Evolutionary conservation across 2,329 filamentous ascomycete genomes (phyloP).

Genomic region (Fusarium dlaminii): DNA sequence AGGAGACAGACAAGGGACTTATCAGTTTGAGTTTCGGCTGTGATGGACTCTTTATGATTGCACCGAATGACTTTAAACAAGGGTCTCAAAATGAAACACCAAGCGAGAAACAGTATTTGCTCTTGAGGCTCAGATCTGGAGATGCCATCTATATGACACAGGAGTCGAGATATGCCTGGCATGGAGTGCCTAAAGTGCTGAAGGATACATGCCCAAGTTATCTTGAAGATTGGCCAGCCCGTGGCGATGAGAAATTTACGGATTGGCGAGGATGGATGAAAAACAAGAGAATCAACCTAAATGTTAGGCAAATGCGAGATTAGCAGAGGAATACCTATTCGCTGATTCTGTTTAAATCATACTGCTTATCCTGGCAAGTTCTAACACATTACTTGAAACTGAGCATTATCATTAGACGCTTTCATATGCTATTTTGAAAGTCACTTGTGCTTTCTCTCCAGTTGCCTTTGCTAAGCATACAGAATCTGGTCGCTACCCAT

Average conservation of each 20-base stretch:
- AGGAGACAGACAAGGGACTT: slow-evolving; percentile 79
- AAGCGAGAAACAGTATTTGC: slow-evolving; percentile 59
- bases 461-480: neutral
- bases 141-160: slow-evolving; percentile 92
- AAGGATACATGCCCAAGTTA: slow-evolving; percentile 80
- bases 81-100: slow-evolving; percentile 28
- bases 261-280: slow-evolving; percentile 89
- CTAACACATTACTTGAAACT: neutral
- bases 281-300: slow-evolving; percentile 88
- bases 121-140: slow-evolving; percentile 79
- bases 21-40: slow-evolving; percentile 91
- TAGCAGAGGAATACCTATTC: slow-evolving; percentile 33
- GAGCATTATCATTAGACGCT: neutral
- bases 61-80: slow-evolving; percentile 59
- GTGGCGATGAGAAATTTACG: slow-evolving; percentile 61
- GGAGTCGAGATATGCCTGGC: slow-evolving; percentile 88
- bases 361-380: neutral
- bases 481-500: neutral
- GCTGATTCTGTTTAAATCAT: neutral
- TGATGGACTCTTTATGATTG: slow-evolving; percentile 87
- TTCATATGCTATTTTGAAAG: neutral
- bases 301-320: slow-evolving; percentile 87
- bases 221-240: slow-evolving; percentile 77
- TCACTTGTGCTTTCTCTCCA: neutral
- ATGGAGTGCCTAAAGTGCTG: slow-evolving; percentile 90